Evolutionary conservation across 1,284 basidiomycete species (phyloP), one percentile per base, ranked within the genome.

Genomic region (Calocybe gambosa): DNA sequence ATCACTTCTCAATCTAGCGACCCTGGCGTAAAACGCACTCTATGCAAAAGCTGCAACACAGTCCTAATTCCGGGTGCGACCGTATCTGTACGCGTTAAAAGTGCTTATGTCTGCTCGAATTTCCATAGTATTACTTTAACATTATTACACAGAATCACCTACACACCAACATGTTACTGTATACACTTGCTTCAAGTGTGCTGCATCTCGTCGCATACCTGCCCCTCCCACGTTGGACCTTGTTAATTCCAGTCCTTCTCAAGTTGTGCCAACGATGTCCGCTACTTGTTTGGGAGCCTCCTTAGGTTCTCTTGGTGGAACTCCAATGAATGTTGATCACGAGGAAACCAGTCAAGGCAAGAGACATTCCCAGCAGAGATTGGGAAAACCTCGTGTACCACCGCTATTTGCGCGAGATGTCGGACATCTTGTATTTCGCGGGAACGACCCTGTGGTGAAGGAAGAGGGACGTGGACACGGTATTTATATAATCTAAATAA

Each of bases 11-110:
- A n/a, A 29, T 10, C 35, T 26, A 91, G 89, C 57, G 89, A 91
- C 60, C 89, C 89, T 0, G 69, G 73, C 2, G 71, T 91, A 16
- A 92, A 92, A 61, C 80, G 89, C 12, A 80, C 81, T 0, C 56
- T 90, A 9, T 92, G 89, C 65, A 78, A 75, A 58, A 68, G 69
- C 1, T 92, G 89, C 57, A 72, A 76, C 45, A 63, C 69, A 0
- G 69, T 85, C 1, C 69, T 91, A 4, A 58, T 89, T 1, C 82
- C 86, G 0, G 89, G 89, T 7, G 53, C 74, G 2, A 82, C 84
- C 0, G 74, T 77, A 0, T 69, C 68, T 5, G 74, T 88, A 9
- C 77, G 87, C 5, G 63, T 86, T 4, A 78, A 78, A 64, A 63
- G 89, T n/a, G n/a, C n/a, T n/a, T 85, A 51, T 33, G 36, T 40